Conservation (phyloP, 345 rosid species). For the Citrus sp. region DNA sequence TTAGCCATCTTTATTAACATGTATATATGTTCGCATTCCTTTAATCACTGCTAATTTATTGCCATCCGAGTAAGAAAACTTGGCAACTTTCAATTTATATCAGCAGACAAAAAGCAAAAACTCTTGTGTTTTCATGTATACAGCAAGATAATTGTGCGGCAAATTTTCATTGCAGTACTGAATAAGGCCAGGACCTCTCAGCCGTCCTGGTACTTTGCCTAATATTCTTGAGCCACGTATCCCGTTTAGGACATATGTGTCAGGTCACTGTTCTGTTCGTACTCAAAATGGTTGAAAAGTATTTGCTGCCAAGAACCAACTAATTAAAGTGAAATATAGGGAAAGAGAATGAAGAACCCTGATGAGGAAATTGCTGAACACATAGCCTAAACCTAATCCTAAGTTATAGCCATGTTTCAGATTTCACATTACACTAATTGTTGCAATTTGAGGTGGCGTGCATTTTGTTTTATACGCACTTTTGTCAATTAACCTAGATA, state of each 20-base stretch:
- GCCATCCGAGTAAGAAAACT: background rate
- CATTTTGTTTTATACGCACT: background rate
- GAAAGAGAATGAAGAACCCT: background rate
- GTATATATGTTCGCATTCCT: background rate
- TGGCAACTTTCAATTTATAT: background rate
- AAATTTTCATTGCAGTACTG: background rate
- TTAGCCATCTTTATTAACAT: background rate
- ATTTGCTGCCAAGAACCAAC: background rate
- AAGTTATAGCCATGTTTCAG: background rate
- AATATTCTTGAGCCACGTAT: constrained; percentile 27
- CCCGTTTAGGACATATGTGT: constrained; percentile 8
- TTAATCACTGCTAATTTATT: background rate
- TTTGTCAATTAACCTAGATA: background rate
- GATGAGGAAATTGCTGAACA: background rate
- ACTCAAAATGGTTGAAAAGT: background rate
- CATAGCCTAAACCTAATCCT: background rate
- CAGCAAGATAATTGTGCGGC: background rate
- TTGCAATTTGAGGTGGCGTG: constrained; percentile 16
- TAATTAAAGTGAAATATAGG: background rate
- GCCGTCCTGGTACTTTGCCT: constrained; percentile 20
- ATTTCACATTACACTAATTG: background rate
- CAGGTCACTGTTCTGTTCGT: constrained; percentile 18
- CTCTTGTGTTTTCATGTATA: background rate
- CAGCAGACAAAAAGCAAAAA: background rate
- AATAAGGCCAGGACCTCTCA: background rate